Evolutionary conservation across 2,329 filamentous ascomycete species (phyloP).

Genomic region (Fusarium succisae): DNA sequence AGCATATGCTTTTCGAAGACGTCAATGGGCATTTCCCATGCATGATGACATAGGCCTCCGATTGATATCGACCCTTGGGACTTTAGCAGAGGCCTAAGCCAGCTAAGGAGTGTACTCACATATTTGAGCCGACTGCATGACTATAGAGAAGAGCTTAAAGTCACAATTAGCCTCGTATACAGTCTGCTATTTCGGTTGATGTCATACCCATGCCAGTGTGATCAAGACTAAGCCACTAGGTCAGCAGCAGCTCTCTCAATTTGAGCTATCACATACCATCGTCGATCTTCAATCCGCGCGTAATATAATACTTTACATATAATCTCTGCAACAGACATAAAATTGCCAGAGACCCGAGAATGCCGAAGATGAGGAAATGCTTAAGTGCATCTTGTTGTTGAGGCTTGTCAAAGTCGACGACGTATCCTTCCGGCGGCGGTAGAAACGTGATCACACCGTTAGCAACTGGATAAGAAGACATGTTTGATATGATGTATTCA

Average conservation of each 20-base stretch:
- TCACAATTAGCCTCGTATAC: not conserved
- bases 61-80: slow-evolving; percentile 37
- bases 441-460: slow-evolving; percentile 40
- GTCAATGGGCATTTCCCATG: slow-evolving; percentile 41
- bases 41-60: slow-evolving; percentile 41
- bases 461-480: slow-evolving; percentile 23
- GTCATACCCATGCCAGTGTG: slow-evolving; percentile 20
- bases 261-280: slow-evolving; percentile 17
- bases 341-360: slow-evolving; percentile 30
- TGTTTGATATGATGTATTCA: not conserved
- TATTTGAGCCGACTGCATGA: slow-evolving; percentile 39
- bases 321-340: slow-evolving; percentile 38
- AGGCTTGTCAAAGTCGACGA: slow-evolving; percentile 45
- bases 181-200: rapidly evolving
- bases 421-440: slow-evolving; percentile 42
- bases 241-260: not conserved
- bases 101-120: slow-evolving; percentile 1
- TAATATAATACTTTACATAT: slow-evolving; percentile 43
- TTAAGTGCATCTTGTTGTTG: slow-evolving; percentile 32
- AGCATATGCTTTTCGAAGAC: slow-evolving; percentile 37
- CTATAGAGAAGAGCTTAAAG: slow-evolving; percentile 25
- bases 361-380: slow-evolving; percentile 40
- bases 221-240: slow-evolving; percentile 1
- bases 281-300: slow-evolving; percentile 17
- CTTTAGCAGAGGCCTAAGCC: rapidly evolving